Percentiles rank a stretch among this genome's conserved stretches.
Conservation (phyloP, 2,329 filamentous ascomycete species). For the Fusarium concolor region DNA sequence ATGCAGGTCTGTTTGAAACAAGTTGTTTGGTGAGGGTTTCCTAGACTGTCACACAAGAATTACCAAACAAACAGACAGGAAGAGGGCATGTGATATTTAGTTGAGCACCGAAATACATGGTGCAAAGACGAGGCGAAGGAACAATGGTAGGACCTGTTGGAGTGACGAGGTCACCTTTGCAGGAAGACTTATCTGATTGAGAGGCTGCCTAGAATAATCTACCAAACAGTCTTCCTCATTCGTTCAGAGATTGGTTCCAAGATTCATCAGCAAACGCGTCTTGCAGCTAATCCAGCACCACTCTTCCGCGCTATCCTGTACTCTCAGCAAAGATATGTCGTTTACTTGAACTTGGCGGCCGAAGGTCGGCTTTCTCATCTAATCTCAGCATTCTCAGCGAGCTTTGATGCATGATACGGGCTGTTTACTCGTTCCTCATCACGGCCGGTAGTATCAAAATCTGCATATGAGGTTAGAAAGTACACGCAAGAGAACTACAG, state of each 20-base stretch:
- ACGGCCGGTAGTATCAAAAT: accelerated
- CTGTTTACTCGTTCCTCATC: accelerated
- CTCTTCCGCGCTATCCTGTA: neutral
- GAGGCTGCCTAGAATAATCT: neutral
- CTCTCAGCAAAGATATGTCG: too few species aligned
- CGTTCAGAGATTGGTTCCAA: too few species aligned
- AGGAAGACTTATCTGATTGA: neutral
- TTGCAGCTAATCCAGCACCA: accelerated
- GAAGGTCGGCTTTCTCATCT: too few species aligned
- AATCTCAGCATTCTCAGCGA: too few species aligned
- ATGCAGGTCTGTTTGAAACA: neutral
- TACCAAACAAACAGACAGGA: neutral
- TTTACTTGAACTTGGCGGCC: too few species aligned
- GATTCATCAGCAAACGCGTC: too few species aligned
- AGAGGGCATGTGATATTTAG: neutral
- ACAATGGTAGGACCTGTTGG: too few species aligned
- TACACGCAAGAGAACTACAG: accelerated
- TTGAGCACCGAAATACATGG: neutral
- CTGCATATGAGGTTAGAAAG: neutral
- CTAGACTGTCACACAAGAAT: neutral
- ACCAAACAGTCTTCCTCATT: too few species aligned
- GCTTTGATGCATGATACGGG: neutral
- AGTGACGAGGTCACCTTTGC: neutral
- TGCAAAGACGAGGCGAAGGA: neutral
- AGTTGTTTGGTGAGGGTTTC: neutral